phyloP scores from a whole-genome alignment of 345 rosid species.

The Dovyalis caffra region DNA sequence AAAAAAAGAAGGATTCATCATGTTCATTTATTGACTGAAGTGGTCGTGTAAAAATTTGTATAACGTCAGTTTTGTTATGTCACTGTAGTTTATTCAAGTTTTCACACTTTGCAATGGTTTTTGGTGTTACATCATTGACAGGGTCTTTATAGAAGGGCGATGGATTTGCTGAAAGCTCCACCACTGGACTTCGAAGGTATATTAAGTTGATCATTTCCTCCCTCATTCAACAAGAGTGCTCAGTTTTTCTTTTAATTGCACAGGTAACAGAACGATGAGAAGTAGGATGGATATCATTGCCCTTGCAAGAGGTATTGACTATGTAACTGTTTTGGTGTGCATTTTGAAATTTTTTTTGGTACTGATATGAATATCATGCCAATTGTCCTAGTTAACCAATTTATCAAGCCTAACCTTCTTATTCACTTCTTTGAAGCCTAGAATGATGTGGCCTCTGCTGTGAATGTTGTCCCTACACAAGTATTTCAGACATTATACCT shows the following conservation, averaged over 20 bases:
- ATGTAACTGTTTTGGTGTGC: not conserved
- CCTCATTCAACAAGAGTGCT: not conserved
- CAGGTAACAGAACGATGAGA: slow-evolving; percentile 21
- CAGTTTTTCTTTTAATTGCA: slow-evolving; percentile 3
- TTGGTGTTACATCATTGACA: slow-evolving; percentile 17
- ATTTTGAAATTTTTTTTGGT: no score
- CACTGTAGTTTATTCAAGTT: no score
- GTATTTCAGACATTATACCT: not conserved
- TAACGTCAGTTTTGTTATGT: no score
- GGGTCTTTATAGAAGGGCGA: slow-evolving; percentile 83
- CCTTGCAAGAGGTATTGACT: slow-evolving; percentile 71
- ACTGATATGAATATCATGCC: no score
- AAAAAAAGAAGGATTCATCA: no score
- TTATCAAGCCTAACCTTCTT: not conserved
- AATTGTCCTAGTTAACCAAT: not conserved
- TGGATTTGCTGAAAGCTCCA: slow-evolving; percentile 83
- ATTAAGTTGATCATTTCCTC: not conserved
- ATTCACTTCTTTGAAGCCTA: not conserved
- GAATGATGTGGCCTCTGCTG: no score
- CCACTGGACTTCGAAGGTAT: slow-evolving; percentile 62
- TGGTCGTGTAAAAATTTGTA: no score
- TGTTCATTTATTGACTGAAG: no score
- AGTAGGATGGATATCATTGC: slow-evolving; percentile 52
- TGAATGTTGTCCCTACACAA: no score
- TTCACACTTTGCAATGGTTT: not conserved